A percentile compares a stretch with the other conserved stretches of the same genome.
Evolutionary conservation across 225 moss, liverwort and hornwort species (phyloP).

Genomic region (Physcomitrellopsis africana): DNA sequence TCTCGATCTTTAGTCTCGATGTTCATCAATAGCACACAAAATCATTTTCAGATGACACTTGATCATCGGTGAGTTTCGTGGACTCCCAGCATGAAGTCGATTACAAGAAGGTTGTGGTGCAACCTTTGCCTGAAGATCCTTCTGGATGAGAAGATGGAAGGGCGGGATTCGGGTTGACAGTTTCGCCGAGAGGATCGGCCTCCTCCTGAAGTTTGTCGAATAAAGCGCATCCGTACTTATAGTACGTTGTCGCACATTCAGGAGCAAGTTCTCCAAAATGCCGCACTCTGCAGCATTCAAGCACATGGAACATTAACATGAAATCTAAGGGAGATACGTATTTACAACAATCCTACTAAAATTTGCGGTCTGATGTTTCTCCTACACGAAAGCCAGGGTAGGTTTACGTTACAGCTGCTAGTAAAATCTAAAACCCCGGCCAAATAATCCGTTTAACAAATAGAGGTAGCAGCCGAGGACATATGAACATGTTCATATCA

Average conservation of each 20-base stretch:
- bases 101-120: slow-evolving; percentile 14
- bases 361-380: too few species aligned
- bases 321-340: background rate
- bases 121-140: slow-evolving; percentile 58
- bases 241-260: slow-evolving; percentile 81
- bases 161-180: slow-evolving; percentile 43
- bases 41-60: slow-evolving; percentile 4
- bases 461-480: background rate
- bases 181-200: slow-evolving; percentile 74
- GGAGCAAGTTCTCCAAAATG: slow-evolving; percentile 83
- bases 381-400: too few species aligned
- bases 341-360: too few species aligned
- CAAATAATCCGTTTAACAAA: background rate
- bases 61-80: background rate
- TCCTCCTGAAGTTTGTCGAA: slow-evolving; percentile 93
- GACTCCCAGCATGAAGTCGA: background rate
- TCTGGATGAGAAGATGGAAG: slow-evolving; percentile 47
- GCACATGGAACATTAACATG: slow-evolving; percentile 3
- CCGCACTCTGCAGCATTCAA: slow-evolving; percentile 55
- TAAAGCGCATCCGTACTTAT: slow-evolving; percentile 87
- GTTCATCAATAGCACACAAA: background rate
- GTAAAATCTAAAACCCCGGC: slow-evolving; percentile 9
- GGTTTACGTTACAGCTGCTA: background rate
- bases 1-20: background rate
- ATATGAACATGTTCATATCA: background rate